Percentiles rank a stretch among this genome's conserved stretches.
phyloP scores from a whole-genome alignment of 2,329 filamentous ascomycete genomes.

The Chaetomiaceae sp. region DNA sequence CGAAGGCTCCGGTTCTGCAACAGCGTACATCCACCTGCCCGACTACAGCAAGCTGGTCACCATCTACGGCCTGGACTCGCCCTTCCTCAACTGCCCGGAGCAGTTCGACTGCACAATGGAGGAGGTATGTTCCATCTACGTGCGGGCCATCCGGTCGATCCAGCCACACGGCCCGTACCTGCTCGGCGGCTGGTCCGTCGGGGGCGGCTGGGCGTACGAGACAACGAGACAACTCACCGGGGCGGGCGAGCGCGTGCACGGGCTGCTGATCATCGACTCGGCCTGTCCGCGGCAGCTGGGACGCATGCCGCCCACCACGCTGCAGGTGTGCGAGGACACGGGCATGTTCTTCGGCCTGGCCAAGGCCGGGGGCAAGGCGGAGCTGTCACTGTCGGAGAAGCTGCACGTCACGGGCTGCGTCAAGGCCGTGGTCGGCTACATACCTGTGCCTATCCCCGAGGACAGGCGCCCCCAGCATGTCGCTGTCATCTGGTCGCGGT shows the following conservation, averaged over 20 bases:
- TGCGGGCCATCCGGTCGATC: slow-evolving; percentile 51
- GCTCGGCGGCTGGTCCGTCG: slow-evolving; percentile 55
- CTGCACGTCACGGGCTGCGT: too few species aligned
- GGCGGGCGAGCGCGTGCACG: not conserved
- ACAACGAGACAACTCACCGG: not conserved
- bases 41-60: slow-evolving; percentile 35
- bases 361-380: too few species aligned
- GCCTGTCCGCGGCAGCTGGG: too few species aligned
- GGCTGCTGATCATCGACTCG: slow-evolving; percentile 1
- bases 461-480: too few species aligned
- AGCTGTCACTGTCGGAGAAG: too few species aligned
- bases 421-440: too few species aligned
- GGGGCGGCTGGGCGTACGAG: slow-evolving; percentile 27
- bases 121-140: slow-evolving; percentile 44
- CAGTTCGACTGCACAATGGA: slow-evolving; percentile 44
- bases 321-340: too few species aligned
- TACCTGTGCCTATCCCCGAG: too few species aligned
- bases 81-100: slow-evolving; percentile 52
- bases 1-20: slow-evolving; percentile 37
- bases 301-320: too few species aligned
- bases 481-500: too few species aligned
- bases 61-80: slow-evolving; percentile 47
- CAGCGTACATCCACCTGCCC: slow-evolving; percentile 46
- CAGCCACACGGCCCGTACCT: slow-evolving; percentile 50
- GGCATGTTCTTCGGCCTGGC: too few species aligned